Evolutionary conservation across 1,139 yeast genomes (phyloP), one percentile per base, ranked within the genome.

Genomic region (Lodderomyces margitis): DNA sequence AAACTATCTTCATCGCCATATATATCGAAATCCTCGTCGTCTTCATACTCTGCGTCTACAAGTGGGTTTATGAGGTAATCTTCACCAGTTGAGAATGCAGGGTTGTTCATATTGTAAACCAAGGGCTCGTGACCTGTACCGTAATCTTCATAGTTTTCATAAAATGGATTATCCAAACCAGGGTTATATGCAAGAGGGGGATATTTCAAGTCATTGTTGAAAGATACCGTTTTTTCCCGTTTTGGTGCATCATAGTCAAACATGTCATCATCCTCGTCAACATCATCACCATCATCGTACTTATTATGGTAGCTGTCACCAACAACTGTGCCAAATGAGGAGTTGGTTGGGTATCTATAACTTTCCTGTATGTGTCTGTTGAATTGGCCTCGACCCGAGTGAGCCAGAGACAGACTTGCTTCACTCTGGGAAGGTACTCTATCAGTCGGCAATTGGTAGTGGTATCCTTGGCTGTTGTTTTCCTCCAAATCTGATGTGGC

Each of bases 51-150:
- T 7, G 73, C 71, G 45, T 71, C 76, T 49, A 68, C 65, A 39
- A 72, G 52, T 12, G 70, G 66, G 48, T 72, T 72, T 31, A 70
- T 63, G 53, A 58, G 56, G 49, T 72, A 72, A 49, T 72, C 66
- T 30, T 69, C 75, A 12, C 75, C 75, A 10, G 59, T 49, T 43
- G 61, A 20, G 51, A 36, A 60, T 52, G 47, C 52, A 56, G 2
- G 64, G 61, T 38, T 61, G 40, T 45, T 55, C 27, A 15, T 36
- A 31, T 16, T 27, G 20, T 38, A 36, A 34, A 32, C 42, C 24
- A 36, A 43, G 19, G 8, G 19, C 4, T 46, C 44, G 48, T 48
- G 44, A 25, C 57, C 59, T 41, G 51, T 45, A 5, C 55, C 55
- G 31, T 52, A 54, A 3, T 50, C 48, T 25, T 62, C 47, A 43